Percentiles rank a stretch among this genome's conserved stretches.
phyloP scores from a whole-genome alignment of 768 basidiomycete species.

The Xerocomellus amylosporus region DNA sequence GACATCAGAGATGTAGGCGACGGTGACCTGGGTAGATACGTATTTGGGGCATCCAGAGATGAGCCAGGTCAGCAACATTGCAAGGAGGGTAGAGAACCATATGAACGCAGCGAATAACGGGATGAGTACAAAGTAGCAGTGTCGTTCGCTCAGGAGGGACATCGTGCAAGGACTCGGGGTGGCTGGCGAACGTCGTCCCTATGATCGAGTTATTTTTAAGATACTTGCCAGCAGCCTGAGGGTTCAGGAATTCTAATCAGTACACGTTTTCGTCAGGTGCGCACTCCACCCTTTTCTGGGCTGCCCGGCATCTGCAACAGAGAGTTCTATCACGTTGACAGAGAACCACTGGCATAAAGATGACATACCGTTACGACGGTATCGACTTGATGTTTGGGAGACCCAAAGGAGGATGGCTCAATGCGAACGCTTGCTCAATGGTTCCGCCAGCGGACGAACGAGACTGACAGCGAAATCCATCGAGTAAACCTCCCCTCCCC shows the following conservation, averaged over 20 bases:
- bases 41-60: conserved; percentile 53
- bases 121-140: conserved; percentile 65
- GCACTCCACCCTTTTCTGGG: background rate
- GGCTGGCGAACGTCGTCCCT: background rate
- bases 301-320: no score
- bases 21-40: conserved; percentile 49
- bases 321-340: no score
- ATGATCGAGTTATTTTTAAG: conserved; percentile 3
- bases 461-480: no score
- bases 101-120: conserved; percentile 57
- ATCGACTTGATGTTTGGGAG: background rate
- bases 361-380: no score
- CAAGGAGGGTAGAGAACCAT: conserved; percentile 70
- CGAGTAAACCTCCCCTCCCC: no score
- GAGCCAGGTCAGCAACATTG: conserved; percentile 73
- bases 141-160: conserved; percentile 20
- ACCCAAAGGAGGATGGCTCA: background rate
- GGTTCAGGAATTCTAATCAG: background rate
- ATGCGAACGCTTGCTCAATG: background rate
- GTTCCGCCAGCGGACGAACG: background rate
- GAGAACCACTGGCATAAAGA: no score
- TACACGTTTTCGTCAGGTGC: no score
- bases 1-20: conserved; percentile 77
- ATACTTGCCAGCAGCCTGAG: background rate
- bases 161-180: conserved; percentile 7